phyloP scores from a whole-genome alignment of 2,329 filamentous ascomycete species.

The Scytalidium sp. region DNA sequence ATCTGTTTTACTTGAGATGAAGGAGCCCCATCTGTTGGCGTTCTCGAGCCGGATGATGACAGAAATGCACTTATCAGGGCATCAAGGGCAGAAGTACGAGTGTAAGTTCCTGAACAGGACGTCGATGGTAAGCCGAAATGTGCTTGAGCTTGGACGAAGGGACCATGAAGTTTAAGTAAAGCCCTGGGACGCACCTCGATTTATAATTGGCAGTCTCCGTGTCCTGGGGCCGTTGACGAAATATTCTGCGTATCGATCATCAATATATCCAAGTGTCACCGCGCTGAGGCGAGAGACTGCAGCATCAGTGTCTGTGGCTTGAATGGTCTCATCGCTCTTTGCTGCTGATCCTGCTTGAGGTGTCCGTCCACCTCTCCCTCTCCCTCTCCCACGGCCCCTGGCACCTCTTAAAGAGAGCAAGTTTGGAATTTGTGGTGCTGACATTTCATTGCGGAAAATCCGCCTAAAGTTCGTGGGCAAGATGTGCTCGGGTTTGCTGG shows the following conservation, averaged over 20 bases:
- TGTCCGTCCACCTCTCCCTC: conserved; percentile 18
- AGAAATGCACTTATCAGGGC: conserved; percentile 72
- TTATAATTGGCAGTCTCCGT: conserved; percentile 84
- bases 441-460: no score
- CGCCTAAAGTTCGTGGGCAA: conserved; percentile 1
- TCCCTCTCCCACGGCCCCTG: conserved; percentile 41
- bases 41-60: conserved; percentile 12
- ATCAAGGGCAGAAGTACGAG: conserved; percentile 82
- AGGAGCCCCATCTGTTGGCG: conserved; percentile 22
- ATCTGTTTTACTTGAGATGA: conserved; percentile 60
- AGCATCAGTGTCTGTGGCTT: conserved; percentile 89
- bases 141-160: no score
- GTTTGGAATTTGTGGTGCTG: conserved; percentile 75
- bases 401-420: conserved; percentile 57
- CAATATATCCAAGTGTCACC: conserved; percentile 78
- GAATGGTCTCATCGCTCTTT: conserved; percentile 67
- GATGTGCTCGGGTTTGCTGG: background rate
- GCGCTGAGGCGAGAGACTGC: conserved; percentile 86
- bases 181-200: conserved; percentile 63
- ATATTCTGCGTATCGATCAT: conserved; percentile 72
- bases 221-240: conserved; percentile 61
- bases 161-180: no score
- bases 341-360: conserved; percentile 14
- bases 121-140: background rate
- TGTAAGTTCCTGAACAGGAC: conserved; percentile 73